Conservation (phyloP, 1,284 basidiomycete genomes). For the Amylostereum areolatum region DNA sequence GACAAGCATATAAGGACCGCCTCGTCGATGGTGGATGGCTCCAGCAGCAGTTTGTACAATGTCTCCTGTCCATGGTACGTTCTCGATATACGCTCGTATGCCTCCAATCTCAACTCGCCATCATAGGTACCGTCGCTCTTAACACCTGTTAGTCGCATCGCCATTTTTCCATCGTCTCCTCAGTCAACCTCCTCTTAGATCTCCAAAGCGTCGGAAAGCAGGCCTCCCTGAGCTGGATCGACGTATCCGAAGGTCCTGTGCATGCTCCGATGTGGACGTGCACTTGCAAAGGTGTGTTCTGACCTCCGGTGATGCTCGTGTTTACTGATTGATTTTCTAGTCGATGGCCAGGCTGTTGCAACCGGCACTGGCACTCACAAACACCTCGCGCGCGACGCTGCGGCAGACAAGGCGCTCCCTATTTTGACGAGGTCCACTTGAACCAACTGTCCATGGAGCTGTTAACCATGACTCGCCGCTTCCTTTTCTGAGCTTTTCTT, state of each 20-base stretch:
- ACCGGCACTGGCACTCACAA: slow-evolving; percentile 44
- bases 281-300: slow-evolving; percentile 46
- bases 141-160: slow-evolving; percentile 20
- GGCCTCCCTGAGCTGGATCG: slow-evolving; percentile 47
- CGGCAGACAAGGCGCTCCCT: slow-evolving; percentile 44
- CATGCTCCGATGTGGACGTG: slow-evolving; percentile 50
- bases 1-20: no score
- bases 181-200: slow-evolving; percentile 28
- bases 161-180: background rate
- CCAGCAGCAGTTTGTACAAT: background rate
- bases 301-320: slow-evolving; percentile 8
- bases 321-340: slow-evolving; percentile 22
- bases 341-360: slow-evolving; percentile 36
- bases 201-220: slow-evolving; percentile 39
- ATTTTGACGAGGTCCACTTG: slow-evolving; percentile 3
- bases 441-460: no score
- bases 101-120: background rate
- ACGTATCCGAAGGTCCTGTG: slow-evolving; percentile 38
- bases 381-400: slow-evolving; percentile 45
- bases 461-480: no score
- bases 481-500: no score
- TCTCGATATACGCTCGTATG: slow-evolving; percentile 5
- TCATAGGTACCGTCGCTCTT: slow-evolving; percentile 16
- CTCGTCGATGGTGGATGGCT: no score
- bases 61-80: background rate